Percentiles rank a stretch among this genome's conserved stretches.
phyloP scores from a whole-genome alignment of 129 eudicot species.

The Helichrysum umbraculigerum region DNA sequence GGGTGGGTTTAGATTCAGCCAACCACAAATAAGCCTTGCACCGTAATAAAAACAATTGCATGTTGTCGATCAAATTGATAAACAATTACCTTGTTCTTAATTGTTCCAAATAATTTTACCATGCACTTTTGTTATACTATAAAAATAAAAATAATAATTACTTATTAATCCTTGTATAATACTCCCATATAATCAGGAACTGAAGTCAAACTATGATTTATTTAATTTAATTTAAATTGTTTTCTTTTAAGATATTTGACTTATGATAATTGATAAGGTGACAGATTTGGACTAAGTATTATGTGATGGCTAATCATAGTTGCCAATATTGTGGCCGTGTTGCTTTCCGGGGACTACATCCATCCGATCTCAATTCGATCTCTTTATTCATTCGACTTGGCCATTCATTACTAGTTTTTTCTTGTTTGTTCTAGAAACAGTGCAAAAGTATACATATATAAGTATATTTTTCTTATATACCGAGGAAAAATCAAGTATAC shows the following conservation, averaged over 20 bases:
- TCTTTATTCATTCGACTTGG: not conserved
- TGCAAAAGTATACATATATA: no score
- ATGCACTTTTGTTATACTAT: no score
- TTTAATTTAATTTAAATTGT: not conserved
- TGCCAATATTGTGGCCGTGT: slow-evolving; percentile 3
- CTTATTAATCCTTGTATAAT: no score
- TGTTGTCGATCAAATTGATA: not conserved
- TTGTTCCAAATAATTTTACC: no score
- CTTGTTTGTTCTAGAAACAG: not conserved
- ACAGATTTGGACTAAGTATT: not conserved
- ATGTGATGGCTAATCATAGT: not conserved
- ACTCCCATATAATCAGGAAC: not conserved
- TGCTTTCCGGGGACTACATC: not conserved
- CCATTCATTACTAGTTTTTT: not conserved
- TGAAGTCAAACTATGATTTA: not conserved
- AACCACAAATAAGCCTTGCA: not conserved
- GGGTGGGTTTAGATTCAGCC: no score
- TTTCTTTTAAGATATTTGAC: not conserved
- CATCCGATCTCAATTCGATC: not conserved
- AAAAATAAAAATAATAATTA: no score
- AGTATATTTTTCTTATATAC: no score
- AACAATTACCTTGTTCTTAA: not conserved
- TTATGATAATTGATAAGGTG: not conserved
- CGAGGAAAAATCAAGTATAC: no score
- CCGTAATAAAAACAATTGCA: no score